Conservation (phyloP, 2,329 filamentous ascomycete species). For the Annulohypoxylon truncatum region DNA sequence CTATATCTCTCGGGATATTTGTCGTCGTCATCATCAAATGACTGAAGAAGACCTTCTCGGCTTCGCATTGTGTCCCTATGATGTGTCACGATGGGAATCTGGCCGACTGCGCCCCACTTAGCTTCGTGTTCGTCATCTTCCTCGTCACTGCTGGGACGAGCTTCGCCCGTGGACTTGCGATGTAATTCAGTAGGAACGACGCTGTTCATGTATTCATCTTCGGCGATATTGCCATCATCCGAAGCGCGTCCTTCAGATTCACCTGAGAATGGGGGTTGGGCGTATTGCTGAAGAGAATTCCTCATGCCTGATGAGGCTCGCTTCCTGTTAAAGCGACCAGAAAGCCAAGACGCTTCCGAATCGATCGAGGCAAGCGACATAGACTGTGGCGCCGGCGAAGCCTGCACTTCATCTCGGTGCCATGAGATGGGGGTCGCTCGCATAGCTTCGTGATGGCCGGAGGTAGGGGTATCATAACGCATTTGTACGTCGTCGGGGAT, state of each 20-base stretch:
- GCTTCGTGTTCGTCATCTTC: slow-evolving; percentile 62
- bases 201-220: slow-evolving; percentile 80
- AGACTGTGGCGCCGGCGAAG: slow-evolving; percentile 73
- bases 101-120: slow-evolving; percentile 65
- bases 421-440: slow-evolving; percentile 60
- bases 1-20: slow-evolving; percentile 49
- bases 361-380: slow-evolving; percentile 94
- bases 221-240: slow-evolving; percentile 74
- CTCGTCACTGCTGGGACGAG: slow-evolving; percentile 69
- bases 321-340: slow-evolving; percentile 71
- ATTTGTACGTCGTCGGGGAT: slow-evolving; percentile 50
- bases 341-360: slow-evolving; percentile 96
- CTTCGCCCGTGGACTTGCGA: slow-evolving; percentile 61
- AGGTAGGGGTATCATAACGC: slow-evolving; percentile 62
- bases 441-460: slow-evolving; percentile 56
- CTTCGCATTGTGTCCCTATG: slow-evolving; percentile 62
- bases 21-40: slow-evolving; percentile 50
- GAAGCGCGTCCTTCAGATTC: slow-evolving; percentile 58
- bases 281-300: slow-evolving; percentile 52
- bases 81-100: slow-evolving; percentile 63
- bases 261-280: slow-evolving; percentile 61
- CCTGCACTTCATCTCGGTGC: slow-evolving; percentile 55
- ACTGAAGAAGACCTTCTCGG: slow-evolving; percentile 62
- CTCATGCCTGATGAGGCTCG: slow-evolving; percentile 61
- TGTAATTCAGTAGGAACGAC: slow-evolving; percentile 53